These are phyloP conservation scores for Maudiozyma pseudohumilis DNA, from an alignment of 805 yeast species.

Conservation along the genomic window DNA sequence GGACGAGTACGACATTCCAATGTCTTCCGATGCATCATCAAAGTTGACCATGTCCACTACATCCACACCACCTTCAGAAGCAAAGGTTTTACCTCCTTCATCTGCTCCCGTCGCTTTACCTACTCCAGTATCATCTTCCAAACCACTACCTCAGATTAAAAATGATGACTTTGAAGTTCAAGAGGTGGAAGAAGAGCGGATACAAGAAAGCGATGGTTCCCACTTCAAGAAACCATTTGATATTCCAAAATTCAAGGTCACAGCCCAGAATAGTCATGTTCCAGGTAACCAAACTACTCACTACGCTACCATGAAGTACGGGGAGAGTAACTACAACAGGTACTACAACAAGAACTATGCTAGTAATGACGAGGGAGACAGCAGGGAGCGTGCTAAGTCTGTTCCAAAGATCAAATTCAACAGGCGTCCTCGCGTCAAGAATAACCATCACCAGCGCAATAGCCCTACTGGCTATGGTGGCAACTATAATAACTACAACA, in stretches of 20 bases:
- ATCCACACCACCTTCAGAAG: slow-evolving; percentile 1
- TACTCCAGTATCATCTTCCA: slow-evolving; percentile 21
- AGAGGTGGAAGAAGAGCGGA: background rate
- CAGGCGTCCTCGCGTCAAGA: slow-evolving; percentile 19
- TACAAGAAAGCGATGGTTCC: background rate
- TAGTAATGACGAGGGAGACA: background rate
- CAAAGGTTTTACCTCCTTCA: slow-evolving; percentile 20
- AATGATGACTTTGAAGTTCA: slow-evolving; percentile 4
- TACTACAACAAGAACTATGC: background rate
- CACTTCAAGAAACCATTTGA: slow-evolving; percentile 7
- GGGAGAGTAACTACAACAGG: background rate
- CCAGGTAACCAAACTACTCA: background rate
- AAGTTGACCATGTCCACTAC: background rate
- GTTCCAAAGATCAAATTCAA: slow-evolving; percentile 25
- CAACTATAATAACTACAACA: slow-evolving; percentile 9
- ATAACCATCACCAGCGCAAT: slow-evolving; percentile 1
- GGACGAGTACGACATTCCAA: slow-evolving; percentile 29
- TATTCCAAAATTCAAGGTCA: slow-evolving; percentile 7
- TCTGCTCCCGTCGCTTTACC: slow-evolving; percentile 27
- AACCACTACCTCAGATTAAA: slow-evolving; percentile 13
- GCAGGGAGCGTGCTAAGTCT: slow-evolving; percentile 20
- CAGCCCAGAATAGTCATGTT: slow-evolving; percentile 1
- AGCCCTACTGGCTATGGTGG: slow-evolving; percentile 2
- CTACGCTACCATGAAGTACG: background rate
- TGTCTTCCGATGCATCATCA: slow-evolving; percentile 3